A percentile compares a stretch with the other conserved stretches of the same genome.
Evolutionary conservation across 1,139 yeast species (phyloP).

Genomic region (Yamadazyma aaseri): DNA sequence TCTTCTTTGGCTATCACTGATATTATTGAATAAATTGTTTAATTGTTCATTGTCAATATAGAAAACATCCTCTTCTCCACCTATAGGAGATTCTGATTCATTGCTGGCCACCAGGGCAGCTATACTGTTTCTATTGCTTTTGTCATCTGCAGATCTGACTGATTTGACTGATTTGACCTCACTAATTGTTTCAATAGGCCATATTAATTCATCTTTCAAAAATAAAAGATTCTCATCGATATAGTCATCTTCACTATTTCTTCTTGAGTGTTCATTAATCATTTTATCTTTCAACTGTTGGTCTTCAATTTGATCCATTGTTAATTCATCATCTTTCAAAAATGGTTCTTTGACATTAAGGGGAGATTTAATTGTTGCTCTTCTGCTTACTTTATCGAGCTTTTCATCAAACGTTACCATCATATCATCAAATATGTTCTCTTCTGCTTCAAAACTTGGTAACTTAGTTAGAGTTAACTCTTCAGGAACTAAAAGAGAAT

Average conservation of each 20-base stretch:
- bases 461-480: conserved; percentile 21
- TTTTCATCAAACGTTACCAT: conserved; percentile 29
- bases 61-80: conserved; percentile 18
- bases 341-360: conserved; percentile 29
- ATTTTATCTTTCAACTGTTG: conserved; percentile 34
- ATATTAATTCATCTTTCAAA: conserved; percentile 31
- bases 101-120: conserved; percentile 3
- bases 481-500: conserved; percentile 7
- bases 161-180: conserved; percentile 16
- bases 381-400: conserved; percentile 21
- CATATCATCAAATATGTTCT: conserved; percentile 34
- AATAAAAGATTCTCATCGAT: conserved; percentile 36
- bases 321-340: conserved; percentile 45
- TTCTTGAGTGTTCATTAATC: conserved; percentile 11
- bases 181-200: conserved; percentile 25
- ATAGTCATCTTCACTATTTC: conserved; percentile 22
- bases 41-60: conserved; percentile 31
- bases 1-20: conserved; percentile 28
- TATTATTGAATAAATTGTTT: conserved; percentile 26
- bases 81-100: conserved; percentile 10
- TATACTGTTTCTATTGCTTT: conserved; percentile 2
- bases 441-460: conserved; percentile 34
- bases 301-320: conserved; percentile 42
- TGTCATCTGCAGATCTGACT: conserved; percentile 7
- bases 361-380: conserved; percentile 12